Percentiles rank a stretch among this genome's conserved stretches.
These are phyloP conservation scores for Lasiodiplodia citricola DNA, from an alignment of 2,329 filamentous ascomycete genomes.

Conservation along the genomic window DNA sequence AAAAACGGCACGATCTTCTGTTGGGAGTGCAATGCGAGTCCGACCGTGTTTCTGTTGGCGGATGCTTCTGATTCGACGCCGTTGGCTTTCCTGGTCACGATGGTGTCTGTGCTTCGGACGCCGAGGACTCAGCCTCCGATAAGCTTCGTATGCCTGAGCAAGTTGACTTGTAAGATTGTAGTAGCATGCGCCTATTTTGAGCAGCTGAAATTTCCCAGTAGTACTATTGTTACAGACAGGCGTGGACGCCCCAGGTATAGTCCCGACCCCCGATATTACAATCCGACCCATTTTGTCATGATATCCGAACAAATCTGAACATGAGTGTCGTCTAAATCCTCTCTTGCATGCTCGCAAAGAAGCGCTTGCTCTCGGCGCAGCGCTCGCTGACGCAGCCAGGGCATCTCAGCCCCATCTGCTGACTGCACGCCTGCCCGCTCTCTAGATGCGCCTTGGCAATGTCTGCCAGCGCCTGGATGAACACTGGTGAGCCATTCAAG, in stretches of 20 bases:
- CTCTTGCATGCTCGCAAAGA: conserved; percentile 55
- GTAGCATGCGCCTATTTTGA: conserved; percentile 4
- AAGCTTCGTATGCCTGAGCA: conserved; percentile 12
- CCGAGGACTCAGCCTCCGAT: conserved; percentile 1
- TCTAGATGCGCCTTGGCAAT: conserved; percentile 81
- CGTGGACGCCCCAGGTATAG: neutral
- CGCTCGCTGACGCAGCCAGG: conserved; percentile 90
- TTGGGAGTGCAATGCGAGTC: neutral
- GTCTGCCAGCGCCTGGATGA: conserved; percentile 88
- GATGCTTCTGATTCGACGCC: neutral
- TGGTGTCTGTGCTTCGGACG: conserved; percentile 10
- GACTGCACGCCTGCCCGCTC: conserved; percentile 72
- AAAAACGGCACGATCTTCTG: neutral
- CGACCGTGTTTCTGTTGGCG: neutral
- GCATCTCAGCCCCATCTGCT: conserved; percentile 88
- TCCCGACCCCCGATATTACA: neutral
- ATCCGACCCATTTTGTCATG: conserved; percentile 8
- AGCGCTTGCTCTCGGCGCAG: conserved; percentile 77
- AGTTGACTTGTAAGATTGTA: neutral
- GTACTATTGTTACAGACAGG: conserved; percentile 17
- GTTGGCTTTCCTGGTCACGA: neutral
- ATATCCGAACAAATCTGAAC: neutral
- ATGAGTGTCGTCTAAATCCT: neutral
- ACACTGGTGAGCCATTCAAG: conserved; percentile 86
- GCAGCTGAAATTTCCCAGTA: neutral